These are phyloP conservation scores for Lepidium africanum DNA, from an alignment of 345 rosid genomes.

Conservation along the genomic window DNA sequence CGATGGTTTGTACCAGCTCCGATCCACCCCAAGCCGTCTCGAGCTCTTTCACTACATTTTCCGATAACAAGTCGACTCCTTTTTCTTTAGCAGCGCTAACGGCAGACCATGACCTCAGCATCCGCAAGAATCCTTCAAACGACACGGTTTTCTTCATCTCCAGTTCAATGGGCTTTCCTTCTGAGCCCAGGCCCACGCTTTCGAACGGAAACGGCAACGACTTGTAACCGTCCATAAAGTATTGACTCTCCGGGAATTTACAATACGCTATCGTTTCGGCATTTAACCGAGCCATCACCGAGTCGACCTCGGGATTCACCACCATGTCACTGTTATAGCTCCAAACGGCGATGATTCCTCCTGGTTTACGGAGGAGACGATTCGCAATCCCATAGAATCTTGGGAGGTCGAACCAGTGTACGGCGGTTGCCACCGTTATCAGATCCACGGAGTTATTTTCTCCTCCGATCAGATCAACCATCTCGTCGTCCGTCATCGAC, in stretches of 20 bases:
- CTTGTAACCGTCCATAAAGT: conserved; percentile 33
- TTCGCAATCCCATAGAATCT: conserved; percentile 43
- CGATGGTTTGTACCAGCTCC: conserved; percentile 32
- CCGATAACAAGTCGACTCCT: conserved; percentile 61
- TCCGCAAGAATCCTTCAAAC: conserved; percentile 39
- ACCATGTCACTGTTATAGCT: conserved; percentile 34
- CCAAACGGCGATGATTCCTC: conserved; percentile 56
- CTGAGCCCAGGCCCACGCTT: conserved; percentile 47
- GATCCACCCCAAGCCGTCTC: conserved; percentile 57
- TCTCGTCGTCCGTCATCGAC: conserved; percentile 28
- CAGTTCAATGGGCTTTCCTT: conserved; percentile 45
- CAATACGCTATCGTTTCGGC: conserved; percentile 44
- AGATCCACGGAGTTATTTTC: conserved; percentile 27
- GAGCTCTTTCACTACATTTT: conserved; percentile 35
- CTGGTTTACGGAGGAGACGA: conserved; percentile 49
- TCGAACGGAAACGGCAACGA: conserved; percentile 59
- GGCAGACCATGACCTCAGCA: conserved; percentile 45
- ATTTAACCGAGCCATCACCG: conserved; percentile 31
- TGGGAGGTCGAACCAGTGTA: conserved; percentile 63
- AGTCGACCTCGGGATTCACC: conserved; percentile 45
- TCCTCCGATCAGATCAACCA: conserved; percentile 20
- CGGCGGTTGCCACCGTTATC: conserved; percentile 47
- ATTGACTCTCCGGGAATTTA: conserved; percentile 17
- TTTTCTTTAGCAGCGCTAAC: conserved; percentile 38
- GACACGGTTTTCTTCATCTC: conserved; percentile 44